phyloP scores from a whole-genome alignment of 805 yeast genomes.

The Suhomyces canberraensis region DNA sequence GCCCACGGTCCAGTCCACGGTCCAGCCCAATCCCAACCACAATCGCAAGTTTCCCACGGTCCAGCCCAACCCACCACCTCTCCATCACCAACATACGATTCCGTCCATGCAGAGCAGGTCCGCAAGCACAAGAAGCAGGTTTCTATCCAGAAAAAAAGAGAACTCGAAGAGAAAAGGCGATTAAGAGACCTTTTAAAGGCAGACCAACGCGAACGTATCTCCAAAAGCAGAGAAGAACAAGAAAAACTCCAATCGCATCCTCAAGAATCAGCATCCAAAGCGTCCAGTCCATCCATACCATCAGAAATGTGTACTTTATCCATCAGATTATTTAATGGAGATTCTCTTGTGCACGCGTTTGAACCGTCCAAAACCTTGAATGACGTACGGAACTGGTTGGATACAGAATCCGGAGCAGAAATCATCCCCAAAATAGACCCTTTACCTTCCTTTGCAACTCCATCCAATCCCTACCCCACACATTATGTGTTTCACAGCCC shows the following conservation, averaged over 20 bases:
- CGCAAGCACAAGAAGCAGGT: conserved; percentile 5
- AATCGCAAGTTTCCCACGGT: neutral
- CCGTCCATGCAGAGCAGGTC: conserved; percentile 2
- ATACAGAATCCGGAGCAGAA: conserved; percentile 37
- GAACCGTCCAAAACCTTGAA: conserved; percentile 42
- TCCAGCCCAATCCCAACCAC: neutral
- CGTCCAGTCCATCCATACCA: conserved; percentile 11
- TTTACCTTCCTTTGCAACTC: conserved; percentile 51
- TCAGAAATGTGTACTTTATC: conserved; percentile 40
- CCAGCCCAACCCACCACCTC: neutral
- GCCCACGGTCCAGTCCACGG: neutral
- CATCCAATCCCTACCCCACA: conserved; percentile 57
- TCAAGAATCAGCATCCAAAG: conserved; percentile 10
- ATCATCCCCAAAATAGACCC: conserved; percentile 35
- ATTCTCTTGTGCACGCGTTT: conserved; percentile 52
- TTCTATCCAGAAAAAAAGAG: conserved; percentile 29
- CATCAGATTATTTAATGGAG: conserved; percentile 69
- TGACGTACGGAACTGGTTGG: conserved; percentile 62
- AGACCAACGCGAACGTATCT: conserved; percentile 48
- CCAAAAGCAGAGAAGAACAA: conserved; percentile 9
- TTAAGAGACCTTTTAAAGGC: conserved; percentile 50
- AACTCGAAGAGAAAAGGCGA: conserved; percentile 53
- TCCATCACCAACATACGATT: neutral
- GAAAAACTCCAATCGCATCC: conserved; percentile 11
- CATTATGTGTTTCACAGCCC: conserved; percentile 38